Evolutionary conservation across 371 early-diverging fungal genomes (phyloP).

Genomic region (Mortierella sp.): DNA sequence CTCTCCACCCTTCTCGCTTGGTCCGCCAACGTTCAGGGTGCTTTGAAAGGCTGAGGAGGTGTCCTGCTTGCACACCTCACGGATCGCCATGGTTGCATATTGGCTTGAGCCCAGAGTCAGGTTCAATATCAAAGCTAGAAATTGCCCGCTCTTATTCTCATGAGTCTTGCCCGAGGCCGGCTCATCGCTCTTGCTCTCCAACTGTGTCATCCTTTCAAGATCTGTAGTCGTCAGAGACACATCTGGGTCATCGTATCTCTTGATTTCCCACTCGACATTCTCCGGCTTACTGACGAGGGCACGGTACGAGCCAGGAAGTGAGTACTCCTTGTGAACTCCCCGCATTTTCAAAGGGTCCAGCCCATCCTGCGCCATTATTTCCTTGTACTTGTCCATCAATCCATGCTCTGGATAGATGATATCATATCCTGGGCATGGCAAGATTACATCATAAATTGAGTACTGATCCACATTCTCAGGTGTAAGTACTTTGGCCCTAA

Average conservation of each 20-base stretch:
- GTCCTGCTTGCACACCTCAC: conserved; percentile 89
- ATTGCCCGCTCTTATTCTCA: conserved; percentile 64
- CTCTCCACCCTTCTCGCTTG: neutral
- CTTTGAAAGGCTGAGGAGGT: conserved; percentile 73
- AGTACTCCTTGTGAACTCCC: conserved; percentile 59
- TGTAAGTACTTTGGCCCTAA: conserved; percentile 62
- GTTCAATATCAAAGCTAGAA: conserved; percentile 77
- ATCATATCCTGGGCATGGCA: conserved; percentile 88
- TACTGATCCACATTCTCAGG: conserved; percentile 75
- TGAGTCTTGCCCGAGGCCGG: too few relatives aligned
- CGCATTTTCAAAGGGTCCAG: conserved; percentile 63
- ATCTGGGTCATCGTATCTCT: conserved; percentile 75
- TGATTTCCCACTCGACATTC: conserved; percentile 59
- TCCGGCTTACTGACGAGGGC: conserved; percentile 61
- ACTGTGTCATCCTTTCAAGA: conserved; percentile 58
- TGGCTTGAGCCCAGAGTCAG: conserved; percentile 85
- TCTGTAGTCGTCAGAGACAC: conserved; percentile 76
- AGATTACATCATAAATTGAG: conserved; percentile 87
- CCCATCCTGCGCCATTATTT: conserved; percentile 77
- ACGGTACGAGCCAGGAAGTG: conserved; percentile 86
- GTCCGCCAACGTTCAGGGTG: conserved; percentile 37
- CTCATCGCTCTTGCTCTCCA: conserved; percentile 55
- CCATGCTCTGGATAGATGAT: conserved; percentile 86
- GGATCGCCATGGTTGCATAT: conserved; percentile 98
- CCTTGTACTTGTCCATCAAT: conserved; percentile 70